Evolutionary conservation across 2,329 filamentous ascomycete genomes (phyloP).

Genomic region (Gnomoniopsis smithogilvyi): DNA sequence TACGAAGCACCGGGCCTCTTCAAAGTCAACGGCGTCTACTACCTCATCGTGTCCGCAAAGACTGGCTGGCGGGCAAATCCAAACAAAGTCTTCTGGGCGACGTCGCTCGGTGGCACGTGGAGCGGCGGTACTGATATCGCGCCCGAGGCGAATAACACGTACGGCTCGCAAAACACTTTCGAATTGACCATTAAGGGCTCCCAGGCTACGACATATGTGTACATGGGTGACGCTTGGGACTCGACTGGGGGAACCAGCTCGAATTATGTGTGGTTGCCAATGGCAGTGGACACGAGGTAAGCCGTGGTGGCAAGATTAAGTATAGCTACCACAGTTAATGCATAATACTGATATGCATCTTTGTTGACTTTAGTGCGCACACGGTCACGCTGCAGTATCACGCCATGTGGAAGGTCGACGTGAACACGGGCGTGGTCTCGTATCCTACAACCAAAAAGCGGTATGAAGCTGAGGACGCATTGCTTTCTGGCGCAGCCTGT

Average conservation of each 20-base stretch:
- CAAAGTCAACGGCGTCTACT: conserved; percentile 31
- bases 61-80: conserved; percentile 34
- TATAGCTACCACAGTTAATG: neutral
- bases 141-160: conserved; percentile 32
- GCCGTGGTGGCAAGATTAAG: neutral
- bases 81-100: conserved; percentile 34
- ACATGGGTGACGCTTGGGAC: conserved; percentile 36
- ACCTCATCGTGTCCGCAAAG: conserved; percentile 34
- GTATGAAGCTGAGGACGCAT: conserved; percentile 31
- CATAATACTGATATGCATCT: neutral
- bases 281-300: conserved; percentile 30
- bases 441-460: conserved; percentile 29
- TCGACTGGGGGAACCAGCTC: conserved; percentile 29
- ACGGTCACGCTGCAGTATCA: conserved; percentile 34
- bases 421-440: conserved; percentile 33
- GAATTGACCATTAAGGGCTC: conserved; percentile 32
- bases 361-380: conserved; percentile 21
- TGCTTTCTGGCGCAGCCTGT: conserved; percentile 24
- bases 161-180: conserved; percentile 34
- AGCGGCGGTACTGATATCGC: conserved; percentile 32
- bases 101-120: conserved; percentile 30
- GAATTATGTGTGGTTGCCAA: conserved; percentile 38
- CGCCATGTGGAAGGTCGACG: conserved; percentile 37
- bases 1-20: conserved; percentile 34
- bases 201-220: conserved; percentile 31